Base-by-base conservation (phyloP, 2,329 filamentous ascomycete species). In the Fusarium tanahbumbuense region DNA sequence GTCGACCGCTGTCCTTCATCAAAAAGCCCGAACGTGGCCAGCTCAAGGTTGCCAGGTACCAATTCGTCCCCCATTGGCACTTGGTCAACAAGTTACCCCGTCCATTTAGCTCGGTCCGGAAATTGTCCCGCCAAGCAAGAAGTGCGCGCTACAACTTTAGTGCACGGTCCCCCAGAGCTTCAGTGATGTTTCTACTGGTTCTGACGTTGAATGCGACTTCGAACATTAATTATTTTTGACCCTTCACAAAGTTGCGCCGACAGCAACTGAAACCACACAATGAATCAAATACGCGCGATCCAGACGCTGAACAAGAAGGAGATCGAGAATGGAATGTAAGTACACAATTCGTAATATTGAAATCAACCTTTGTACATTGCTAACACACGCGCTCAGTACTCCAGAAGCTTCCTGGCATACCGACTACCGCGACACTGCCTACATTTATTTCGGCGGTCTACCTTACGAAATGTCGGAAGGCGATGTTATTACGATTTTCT, bases 381-480 rank as follows among this genome's bases (percentile, higher is more conserved):
- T 52, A 40, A 68, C 44, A 52, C 78, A 70, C 80, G 50, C 25
- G 45, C 42, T 54, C 42, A 94, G 93, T 73, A 87, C 91, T 4
- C 91, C 94, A 44, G 90, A 94, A 81, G 95, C 92, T 69, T 98
- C 95, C 60, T 98, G 95, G 95, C 95, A 98, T 79, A 91, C 92
- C 79, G 97, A 99, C 84, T 99, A 98, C 82, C 93, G 93, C 82
- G 96, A 97, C 83, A 98, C 96, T 3, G 97, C 96, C 64, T 99
- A 95, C 80, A 85, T 99, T 78, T 97, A 98, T 85, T 94, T 99
- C 73, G 97, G 97, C 77, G 95, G 95, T 28, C 87, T 99, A 15
- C 93, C 94, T 6, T 97, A 92, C 81, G 93, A 97, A 76, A 87
- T 99, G 42, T 94, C 93, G 50, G 96, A 99, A 83, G 97, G 97